Percentiles rank a stretch among this genome's conserved stretches.
Evolutionary conservation across 208 protist genomes (phyloP).

Genomic region (Spironucleus salmonicida): DNA sequence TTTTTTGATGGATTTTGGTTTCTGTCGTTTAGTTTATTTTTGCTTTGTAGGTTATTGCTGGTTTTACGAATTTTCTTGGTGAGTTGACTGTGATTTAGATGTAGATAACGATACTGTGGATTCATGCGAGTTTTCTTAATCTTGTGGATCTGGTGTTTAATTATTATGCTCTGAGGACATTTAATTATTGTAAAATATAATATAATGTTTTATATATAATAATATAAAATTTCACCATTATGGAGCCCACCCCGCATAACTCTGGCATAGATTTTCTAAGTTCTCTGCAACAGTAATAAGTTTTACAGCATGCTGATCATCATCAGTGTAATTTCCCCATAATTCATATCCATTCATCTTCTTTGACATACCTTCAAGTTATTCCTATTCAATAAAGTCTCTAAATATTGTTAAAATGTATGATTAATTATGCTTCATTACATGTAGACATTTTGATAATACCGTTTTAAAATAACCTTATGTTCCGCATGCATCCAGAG

Average conservation of each 20-base stretch:
- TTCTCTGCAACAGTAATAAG: constrained; percentile 72
- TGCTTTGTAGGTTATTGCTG: too few relatives aligned
- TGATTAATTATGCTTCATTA: constrained; percentile 87
- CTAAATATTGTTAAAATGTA: constrained; percentile 90
- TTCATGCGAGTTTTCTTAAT: too few relatives aligned
- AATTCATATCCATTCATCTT: constrained; percentile 94
- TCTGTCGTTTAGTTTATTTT: too few relatives aligned
- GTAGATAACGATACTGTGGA: too few relatives aligned
- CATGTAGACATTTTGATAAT: constrained; percentile 84
- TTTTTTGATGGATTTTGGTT: too few relatives aligned
- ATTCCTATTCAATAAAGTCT: constrained; percentile 70
- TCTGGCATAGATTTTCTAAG: constrained; percentile 90
- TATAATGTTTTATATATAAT: too few relatives aligned
- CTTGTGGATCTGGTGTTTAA: too few relatives aligned
- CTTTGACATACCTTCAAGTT: constrained; percentile 79
- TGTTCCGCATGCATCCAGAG: constrained; percentile 91
- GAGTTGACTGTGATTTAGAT: too few relatives aligned
- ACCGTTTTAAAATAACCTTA: constrained; percentile 91
- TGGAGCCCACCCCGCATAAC: constrained; percentile 93
- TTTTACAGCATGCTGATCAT: constrained; percentile 41
- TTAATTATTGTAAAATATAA: too few relatives aligned
- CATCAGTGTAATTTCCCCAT: constrained; percentile 44
- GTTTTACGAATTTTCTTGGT: too few relatives aligned
- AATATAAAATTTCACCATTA: constrained; percentile 74
- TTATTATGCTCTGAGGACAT: too few relatives aligned